These are phyloP conservation scores for Zygosaccharomyces bisporus DNA, from an alignment of 805 yeast species.

Conservation along the genomic window DNA sequence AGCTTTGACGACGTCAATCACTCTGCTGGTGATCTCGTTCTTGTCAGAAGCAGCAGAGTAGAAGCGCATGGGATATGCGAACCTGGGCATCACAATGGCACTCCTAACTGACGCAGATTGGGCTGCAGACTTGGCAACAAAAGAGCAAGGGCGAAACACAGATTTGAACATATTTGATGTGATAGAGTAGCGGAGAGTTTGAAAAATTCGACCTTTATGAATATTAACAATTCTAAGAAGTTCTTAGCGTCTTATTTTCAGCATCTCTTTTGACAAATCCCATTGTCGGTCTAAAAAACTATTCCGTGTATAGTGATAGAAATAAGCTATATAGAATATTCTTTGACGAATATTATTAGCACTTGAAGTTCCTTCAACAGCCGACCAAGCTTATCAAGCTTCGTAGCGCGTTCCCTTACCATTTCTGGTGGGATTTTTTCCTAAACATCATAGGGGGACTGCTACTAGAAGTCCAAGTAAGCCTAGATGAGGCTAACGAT, in stretches of 20 bases:
- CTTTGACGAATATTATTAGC: too few species aligned
- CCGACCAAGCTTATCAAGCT: too few species aligned
- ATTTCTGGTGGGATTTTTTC: conserved; percentile 3
- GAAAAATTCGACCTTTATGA: background rate
- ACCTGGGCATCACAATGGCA: conserved; percentile 27
- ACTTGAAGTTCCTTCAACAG: background rate
- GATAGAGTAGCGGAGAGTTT: background rate
- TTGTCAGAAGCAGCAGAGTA: conserved; percentile 62
- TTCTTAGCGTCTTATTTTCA: background rate
- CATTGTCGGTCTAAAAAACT: background rate
- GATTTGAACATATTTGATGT: conserved; percentile 47
- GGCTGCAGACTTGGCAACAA: conserved; percentile 36
- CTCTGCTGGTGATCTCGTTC: conserved; percentile 79
- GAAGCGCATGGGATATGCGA: conserved; percentile 35
- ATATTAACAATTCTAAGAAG: background rate
- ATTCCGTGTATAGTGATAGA: background rate
- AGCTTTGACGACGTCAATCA: conserved; percentile 69
- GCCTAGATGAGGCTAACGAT: background rate
- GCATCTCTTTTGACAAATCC: background rate
- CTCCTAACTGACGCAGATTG: conserved; percentile 37
- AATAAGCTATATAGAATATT: background rate
- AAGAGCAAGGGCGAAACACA: conserved; percentile 40
- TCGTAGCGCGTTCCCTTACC: too few species aligned
- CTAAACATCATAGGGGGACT: background rate
- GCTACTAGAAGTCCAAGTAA: background rate